Evolutionary conservation across 2,329 filamentous ascomycete species (phyloP).

Genomic region (Aspergillus texensis): DNA sequence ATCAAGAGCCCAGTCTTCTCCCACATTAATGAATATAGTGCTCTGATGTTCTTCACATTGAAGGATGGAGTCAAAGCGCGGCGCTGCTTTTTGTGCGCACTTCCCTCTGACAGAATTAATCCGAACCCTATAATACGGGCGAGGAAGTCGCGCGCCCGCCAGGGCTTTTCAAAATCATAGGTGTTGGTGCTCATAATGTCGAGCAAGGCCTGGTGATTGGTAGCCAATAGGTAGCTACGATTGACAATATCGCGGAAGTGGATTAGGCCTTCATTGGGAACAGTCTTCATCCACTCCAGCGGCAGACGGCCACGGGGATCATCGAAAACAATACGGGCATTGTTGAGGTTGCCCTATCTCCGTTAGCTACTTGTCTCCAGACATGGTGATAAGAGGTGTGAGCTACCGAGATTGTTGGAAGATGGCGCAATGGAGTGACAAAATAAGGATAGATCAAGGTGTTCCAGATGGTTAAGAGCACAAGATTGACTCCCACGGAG

Average conservation of each 20-base stretch:
- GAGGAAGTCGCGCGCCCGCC: constrained; percentile 47
- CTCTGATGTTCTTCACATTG: constrained; percentile 40
- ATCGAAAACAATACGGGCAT: constrained; percentile 35
- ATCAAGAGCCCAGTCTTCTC: constrained; percentile 38
- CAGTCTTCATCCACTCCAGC: constrained; percentile 52
- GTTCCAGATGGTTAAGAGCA: constrained; percentile 36
- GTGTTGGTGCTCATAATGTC: constrained; percentile 56
- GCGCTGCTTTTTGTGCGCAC: constrained; percentile 52
- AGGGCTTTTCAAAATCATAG: constrained; percentile 59
- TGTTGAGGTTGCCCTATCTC: constrained; percentile 28
- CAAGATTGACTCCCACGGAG: constrained; percentile 28
- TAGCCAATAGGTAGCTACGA: constrained; percentile 31
- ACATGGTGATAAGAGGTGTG: not conserved
- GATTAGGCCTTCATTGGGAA: constrained; percentile 60
- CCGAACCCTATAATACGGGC: constrained; percentile 54
- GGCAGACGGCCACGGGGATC: constrained; percentile 34
- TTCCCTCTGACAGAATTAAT: constrained; percentile 54
- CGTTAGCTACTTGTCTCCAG: not conserved
- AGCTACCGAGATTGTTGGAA: constrained; percentile 50
- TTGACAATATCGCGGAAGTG: constrained; percentile 55
- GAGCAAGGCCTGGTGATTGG: constrained; percentile 46
- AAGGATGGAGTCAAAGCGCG: constrained; percentile 42
- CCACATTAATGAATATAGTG: constrained; percentile 41
- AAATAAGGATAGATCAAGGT: constrained; percentile 54
- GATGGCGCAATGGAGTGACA: constrained; percentile 53